These are phyloP conservation scores for Melanogaster broomeanus DNA, from an alignment of 768 basidiomycete genomes.

Conservation along the genomic window DNA sequence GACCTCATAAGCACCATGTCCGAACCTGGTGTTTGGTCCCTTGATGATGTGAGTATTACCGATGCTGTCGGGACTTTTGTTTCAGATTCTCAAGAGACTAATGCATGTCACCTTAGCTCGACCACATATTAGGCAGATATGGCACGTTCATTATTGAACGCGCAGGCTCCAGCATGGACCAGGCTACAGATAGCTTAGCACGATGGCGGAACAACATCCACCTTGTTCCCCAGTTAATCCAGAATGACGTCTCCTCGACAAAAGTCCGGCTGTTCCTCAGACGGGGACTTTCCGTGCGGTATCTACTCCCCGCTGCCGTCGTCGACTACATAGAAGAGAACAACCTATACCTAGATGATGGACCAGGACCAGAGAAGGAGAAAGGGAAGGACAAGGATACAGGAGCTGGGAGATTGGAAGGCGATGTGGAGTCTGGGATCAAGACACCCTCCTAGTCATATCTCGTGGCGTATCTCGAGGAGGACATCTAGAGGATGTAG, in stretches of 20 bases:
- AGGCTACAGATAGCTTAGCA: slow-evolving; percentile 73
- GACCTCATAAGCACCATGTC: slow-evolving; percentile 98
- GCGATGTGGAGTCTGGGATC: slow-evolving; percentile 9
- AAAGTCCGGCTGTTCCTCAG: slow-evolving; percentile 84
- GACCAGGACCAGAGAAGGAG: slow-evolving; percentile 33
- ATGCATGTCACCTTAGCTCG: slow-evolving; percentile 59
- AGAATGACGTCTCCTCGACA: slow-evolving; percentile 96
- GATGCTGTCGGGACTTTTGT: slow-evolving; percentile 5
- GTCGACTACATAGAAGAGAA: slow-evolving; percentile 94
- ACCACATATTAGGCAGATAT: slow-evolving; percentile 94
- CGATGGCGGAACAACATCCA: slow-evolving; percentile 84
- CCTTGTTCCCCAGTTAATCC: slow-evolving; percentile 91
- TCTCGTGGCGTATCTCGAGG: background rate
- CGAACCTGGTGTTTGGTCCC: slow-evolving; percentile 97
- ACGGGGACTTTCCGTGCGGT: slow-evolving; percentile 81
- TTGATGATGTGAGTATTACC: slow-evolving; percentile 75
- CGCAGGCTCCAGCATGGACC: slow-evolving; percentile 89
- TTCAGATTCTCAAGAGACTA: slow-evolving; percentile 11
- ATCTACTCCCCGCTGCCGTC: slow-evolving; percentile 87
- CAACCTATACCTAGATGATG: slow-evolving; percentile 72
- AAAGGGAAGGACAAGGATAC: slow-evolving; percentile 40
- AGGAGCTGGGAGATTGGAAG: slow-evolving; percentile 30
- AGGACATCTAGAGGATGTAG: background rate
- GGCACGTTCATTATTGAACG: slow-evolving; percentile 95
- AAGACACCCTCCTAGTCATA: slow-evolving; percentile 11